Conservation (phyloP, 1,284 basidiomycete species). For the Ustilago nuda region DNA sequence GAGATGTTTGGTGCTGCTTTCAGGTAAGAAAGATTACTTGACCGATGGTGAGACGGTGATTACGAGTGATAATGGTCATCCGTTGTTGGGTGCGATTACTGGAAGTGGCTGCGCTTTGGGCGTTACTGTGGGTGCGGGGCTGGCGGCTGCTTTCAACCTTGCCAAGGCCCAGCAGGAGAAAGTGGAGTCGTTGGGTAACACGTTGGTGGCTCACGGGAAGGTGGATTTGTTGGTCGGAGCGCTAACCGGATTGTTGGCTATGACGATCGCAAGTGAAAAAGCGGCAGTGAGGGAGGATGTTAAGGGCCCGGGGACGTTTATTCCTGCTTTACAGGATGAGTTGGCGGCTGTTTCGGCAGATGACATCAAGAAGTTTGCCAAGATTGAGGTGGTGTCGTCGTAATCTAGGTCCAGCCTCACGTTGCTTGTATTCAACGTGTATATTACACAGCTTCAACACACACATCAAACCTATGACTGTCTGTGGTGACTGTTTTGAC, state of each 20-base stretch:
- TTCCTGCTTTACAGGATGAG: slow-evolving; percentile 86
- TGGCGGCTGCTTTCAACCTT: slow-evolving; percentile 74
- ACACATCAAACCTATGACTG: no score
- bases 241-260: slow-evolving; percentile 76
- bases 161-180: slow-evolving; percentile 13
- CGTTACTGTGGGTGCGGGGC: slow-evolving; percentile 80
- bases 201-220: slow-evolving; percentile 41
- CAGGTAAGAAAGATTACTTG: slow-evolving; percentile 85
- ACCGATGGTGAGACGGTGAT: slow-evolving; percentile 82
- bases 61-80: slow-evolving; percentile 80
- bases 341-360: slow-evolving; percentile 69
- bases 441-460: not conserved
- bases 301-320: slow-evolving; percentile 85
- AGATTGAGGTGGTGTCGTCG: slow-evolving; percentile 26
- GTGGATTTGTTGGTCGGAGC: slow-evolving; percentile 59
- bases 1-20: slow-evolving; percentile 84
- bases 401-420: not conserved
- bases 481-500: not conserved
- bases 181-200: slow-evolving; percentile 25
- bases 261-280: slow-evolving; percentile 85
- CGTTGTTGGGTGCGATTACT: slow-evolving; percentile 82
- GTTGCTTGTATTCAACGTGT: not conserved
- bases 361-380: slow-evolving; percentile 27
- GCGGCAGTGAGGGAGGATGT: slow-evolving; percentile 80
- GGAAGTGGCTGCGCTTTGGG: slow-evolving; percentile 91